phyloP scores from a whole-genome alignment of 2,329 filamentous ascomycete species.

The Pseudocercospora fuligena region DNA sequence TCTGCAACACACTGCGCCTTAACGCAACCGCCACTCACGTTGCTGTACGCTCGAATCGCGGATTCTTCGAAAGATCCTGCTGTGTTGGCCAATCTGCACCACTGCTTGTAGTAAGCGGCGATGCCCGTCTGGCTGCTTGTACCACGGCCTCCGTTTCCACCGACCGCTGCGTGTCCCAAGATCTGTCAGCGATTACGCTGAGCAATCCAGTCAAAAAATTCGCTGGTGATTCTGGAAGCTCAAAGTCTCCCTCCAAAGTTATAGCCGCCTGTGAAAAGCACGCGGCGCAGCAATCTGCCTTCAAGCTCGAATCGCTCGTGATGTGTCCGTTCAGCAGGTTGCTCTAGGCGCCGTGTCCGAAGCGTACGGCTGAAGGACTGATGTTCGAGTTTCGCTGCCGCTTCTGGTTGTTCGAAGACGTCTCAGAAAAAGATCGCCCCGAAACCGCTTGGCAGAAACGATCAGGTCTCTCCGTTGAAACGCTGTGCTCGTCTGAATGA shows the following conservation, averaged over 20 bases:
- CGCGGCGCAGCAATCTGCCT: not conserved
- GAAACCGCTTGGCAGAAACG: not conserved
- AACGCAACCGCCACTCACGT: not conserved
- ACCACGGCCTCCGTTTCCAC: conserved; percentile 13
- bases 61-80: not conserved
- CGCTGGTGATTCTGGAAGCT: conserved; percentile 1
- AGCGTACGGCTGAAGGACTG: conserved; percentile 5
- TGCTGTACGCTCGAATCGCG: not conserved
- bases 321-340: not conserved
- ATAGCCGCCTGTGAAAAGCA: not conserved
- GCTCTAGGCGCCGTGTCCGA: conserved; percentile 6
- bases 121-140: not conserved
- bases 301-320: not conserved
- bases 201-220: conserved; percentile 3
- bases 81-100: not conserved
- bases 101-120: not conserved
- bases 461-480: not conserved
- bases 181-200: conserved; percentile 14
- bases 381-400: conserved; percentile 2
- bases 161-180: conserved; percentile 2
- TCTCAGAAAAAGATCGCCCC: not conserved
- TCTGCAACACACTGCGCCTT: conserved; percentile 8
- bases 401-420: not conserved
- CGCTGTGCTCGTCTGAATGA: not conserved
- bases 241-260: conserved; percentile 1